Evolutionary conservation across 2,329 filamentous ascomycete species (phyloP).

Genomic region (Botryotinia narcissicola): DNA sequence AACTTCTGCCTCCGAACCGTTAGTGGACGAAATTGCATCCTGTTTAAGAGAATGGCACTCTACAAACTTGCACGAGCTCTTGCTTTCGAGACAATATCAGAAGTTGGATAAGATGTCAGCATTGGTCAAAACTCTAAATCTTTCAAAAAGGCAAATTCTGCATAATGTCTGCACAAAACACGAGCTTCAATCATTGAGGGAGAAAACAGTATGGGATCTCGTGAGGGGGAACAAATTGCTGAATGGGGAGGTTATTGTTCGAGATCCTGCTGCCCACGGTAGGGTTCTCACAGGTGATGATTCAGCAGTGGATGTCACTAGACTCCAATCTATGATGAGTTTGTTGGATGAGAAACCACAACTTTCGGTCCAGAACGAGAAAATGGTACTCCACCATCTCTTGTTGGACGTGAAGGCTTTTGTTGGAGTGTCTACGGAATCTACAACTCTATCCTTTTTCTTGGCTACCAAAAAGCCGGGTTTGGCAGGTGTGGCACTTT

Average conservation of each 20-base stretch:
- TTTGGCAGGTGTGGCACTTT: constrained; percentile 64
- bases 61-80: constrained; percentile 87
- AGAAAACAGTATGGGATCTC: constrained; percentile 93
- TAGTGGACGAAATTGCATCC: constrained; percentile 96
- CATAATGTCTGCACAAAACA: constrained; percentile 89
- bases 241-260: constrained; percentile 89
- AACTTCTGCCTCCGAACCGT: constrained; percentile 80
- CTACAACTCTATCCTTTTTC: constrained; percentile 73
- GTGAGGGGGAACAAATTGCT: constrained; percentile 93
- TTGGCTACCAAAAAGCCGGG: constrained; percentile 70
- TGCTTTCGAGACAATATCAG: constrained; percentile 78
- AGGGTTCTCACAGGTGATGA: constrained; percentile 88
- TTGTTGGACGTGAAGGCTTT: constrained; percentile 83
- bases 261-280: constrained; percentile 79
- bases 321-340: constrained; percentile 93
- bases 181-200: constrained; percentile 77
- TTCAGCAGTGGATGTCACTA: constrained; percentile 86
- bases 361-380: constrained; percentile 58
- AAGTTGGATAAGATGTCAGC: constrained; percentile 77
- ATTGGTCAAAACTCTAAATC: constrained; percentile 79
- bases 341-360: constrained; percentile 80
- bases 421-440: constrained; percentile 70
- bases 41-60: constrained; percentile 98
- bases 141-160: constrained; percentile 82
- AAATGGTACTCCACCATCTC: constrained; percentile 73